These are phyloP conservation scores for Halteria grandinella DNA, from an alignment of 73 alveolate species.

Conservation along the genomic window DNA sequence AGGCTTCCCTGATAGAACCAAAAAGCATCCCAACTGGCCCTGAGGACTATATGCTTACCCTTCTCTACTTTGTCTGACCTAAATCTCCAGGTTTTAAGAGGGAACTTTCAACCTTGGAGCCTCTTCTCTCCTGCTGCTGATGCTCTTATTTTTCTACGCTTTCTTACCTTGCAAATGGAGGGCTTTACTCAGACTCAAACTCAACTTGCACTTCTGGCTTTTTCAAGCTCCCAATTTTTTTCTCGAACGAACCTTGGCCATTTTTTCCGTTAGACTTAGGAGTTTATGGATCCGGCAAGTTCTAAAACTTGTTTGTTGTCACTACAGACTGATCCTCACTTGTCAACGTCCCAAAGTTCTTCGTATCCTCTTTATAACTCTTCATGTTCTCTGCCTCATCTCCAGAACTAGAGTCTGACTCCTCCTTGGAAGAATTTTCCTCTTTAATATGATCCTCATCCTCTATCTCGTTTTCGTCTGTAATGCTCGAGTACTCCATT, in stretches of 20 bases:
- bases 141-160: too few species aligned
- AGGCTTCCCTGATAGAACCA: too few species aligned
- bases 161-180: too few species aligned
- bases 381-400: not conserved
- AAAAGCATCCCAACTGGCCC: not conserved
- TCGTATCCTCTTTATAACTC: not conserved
- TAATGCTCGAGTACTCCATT: not conserved
- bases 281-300: not conserved
- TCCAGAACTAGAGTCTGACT: not conserved
- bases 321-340: not conserved
- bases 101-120: too few species aligned
- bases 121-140: too few species aligned
- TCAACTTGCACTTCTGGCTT: too few species aligned
- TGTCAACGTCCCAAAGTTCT: not conserved
- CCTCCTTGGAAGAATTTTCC: not conserved
- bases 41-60: not conserved
- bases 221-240: too few species aligned
- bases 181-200: too few species aligned
- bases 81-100: too few species aligned
- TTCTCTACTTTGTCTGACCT: not conserved
- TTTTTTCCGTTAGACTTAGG: not conserved
- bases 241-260: too few species aligned
- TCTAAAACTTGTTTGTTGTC: too few species aligned
- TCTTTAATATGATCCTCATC: not conserved
- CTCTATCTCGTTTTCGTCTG: constrained; percentile 7